Conservation (phyloP, 768 basidiomycete genomes). For the Leccinum sublutescens region DNA sequence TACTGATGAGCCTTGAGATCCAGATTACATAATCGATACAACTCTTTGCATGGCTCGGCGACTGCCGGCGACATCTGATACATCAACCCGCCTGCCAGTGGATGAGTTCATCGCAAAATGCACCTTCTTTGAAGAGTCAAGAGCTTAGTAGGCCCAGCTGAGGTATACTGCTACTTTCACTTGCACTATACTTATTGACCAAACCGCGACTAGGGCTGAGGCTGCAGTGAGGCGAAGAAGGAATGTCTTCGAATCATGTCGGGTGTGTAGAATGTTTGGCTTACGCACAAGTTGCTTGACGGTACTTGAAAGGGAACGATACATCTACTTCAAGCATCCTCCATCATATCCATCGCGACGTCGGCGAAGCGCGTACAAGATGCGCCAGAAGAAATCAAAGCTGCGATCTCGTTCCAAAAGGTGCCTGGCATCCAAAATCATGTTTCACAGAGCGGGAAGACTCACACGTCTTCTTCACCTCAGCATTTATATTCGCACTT, state of each 20-base stretch:
- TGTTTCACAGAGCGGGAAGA: conserved; percentile 36
- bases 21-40: conserved; percentile 28
- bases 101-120: conserved; percentile 73
- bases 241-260: conserved; percentile 86
- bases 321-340: conserved; percentile 81
- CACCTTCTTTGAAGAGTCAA: conserved; percentile 68
- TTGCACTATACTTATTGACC: neutral
- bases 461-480: neutral
- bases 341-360: conserved; percentile 72
- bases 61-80: conserved; percentile 33
- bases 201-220: conserved; percentile 52
- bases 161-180: conserved; percentile 42
- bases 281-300: conserved; percentile 24
- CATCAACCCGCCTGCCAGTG: no score
- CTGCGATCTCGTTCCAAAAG: conserved; percentile 48
- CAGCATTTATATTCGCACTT: conserved; percentile 58
- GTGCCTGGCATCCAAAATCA: conserved; percentile 44
- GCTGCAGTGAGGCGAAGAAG: conserved; percentile 72
- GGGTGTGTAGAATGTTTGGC: conserved; percentile 59
- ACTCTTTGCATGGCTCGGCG: conserved; percentile 27
- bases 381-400: conserved; percentile 61
- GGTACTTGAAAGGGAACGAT: conserved; percentile 75
- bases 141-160: conserved; percentile 57
- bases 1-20: no score
- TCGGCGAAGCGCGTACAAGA: conserved; percentile 66